Conservation (phyloP, 192 early-diverging fungal genomes). For the Coemansia sp. region DNA sequence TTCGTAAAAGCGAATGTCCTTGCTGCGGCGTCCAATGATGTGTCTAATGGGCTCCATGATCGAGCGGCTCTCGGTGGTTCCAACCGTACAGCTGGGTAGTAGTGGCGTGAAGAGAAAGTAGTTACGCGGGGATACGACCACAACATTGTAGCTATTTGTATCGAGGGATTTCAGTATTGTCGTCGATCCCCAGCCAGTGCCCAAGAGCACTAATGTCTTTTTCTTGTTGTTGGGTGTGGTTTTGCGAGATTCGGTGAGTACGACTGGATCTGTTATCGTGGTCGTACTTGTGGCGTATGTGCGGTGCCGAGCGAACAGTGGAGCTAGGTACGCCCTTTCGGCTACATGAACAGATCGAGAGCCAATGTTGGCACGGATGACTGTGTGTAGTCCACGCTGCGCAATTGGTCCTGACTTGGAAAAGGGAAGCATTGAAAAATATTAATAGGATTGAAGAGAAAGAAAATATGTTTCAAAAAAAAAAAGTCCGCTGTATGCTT, state of each 20-base stretch:
- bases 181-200: constrained; percentile 66
- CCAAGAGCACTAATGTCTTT: constrained; percentile 55
- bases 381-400: constrained; percentile 1
- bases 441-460: neutral
- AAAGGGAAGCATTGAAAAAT: neutral
- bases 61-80: constrained; percentile 84
- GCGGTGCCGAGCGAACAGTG: neutral
- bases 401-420: neutral
- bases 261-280: neutral
- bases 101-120: constrained; percentile 89
- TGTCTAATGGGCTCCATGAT: constrained; percentile 84
- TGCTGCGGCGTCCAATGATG: constrained; percentile 78
- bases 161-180: constrained; percentile 73
- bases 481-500: neutral
- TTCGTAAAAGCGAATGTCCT: constrained; percentile 76
- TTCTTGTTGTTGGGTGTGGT: constrained; percentile 1
- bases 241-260: neutral
- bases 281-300: neutral
- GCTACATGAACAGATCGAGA: neutral
- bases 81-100: constrained; percentile 82
- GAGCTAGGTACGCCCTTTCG: neutral
- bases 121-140: constrained; percentile 81
- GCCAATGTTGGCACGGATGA: neutral
- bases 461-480: neutral
- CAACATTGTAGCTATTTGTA: constrained; percentile 68